Evolutionary conservation across 2,329 filamentous ascomycete genomes (phyloP).

Genomic region (Diplodia scrobiculata): DNA sequence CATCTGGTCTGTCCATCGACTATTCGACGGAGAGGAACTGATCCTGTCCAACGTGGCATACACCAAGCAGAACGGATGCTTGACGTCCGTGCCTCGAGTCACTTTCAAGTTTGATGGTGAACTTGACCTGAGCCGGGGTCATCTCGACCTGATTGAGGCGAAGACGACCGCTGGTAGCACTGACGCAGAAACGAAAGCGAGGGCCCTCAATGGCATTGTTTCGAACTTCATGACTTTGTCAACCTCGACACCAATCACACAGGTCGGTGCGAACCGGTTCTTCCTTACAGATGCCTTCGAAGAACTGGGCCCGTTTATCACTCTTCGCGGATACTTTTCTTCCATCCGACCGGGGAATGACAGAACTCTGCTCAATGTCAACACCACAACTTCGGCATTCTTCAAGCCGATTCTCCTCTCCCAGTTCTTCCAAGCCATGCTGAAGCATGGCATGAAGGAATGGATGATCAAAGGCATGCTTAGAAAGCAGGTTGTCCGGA

Average conservation of each 20-base stretch:
- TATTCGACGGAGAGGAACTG: neutral
- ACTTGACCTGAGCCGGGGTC: neutral
- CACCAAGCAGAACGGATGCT: neutral
- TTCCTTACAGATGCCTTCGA: constrained; percentile 32
- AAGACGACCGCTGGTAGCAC: neutral
- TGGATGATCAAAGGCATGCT: constrained; percentile 20
- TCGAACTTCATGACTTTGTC: constrained; percentile 5
- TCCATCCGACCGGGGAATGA: constrained; percentile 31
- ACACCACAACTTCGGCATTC: constrained; percentile 32
- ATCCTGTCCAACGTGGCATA: neutral
- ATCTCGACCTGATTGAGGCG: neutral
- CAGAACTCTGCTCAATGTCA: constrained; percentile 31
- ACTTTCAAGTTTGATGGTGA: neutral
- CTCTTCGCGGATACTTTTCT: constrained; percentile 31
- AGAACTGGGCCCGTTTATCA: constrained; percentile 24
- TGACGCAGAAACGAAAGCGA: neutral
- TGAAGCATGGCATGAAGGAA: neutral
- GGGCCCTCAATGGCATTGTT: constrained; percentile 13
- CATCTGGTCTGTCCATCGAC: neutral
- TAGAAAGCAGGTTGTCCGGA: constrained; percentile 29
- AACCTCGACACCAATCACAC: neutral
- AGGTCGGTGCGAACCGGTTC: constrained; percentile 33
- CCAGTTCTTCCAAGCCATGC: neutral
- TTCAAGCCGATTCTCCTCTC: constrained; percentile 27
- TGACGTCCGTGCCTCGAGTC: neutral